Percentiles rank a stretch among this genome's conserved stretches.
Evolutionary conservation across 148 eudicot species (phyloP).

Genomic region (Limonium bicolor): DNA sequence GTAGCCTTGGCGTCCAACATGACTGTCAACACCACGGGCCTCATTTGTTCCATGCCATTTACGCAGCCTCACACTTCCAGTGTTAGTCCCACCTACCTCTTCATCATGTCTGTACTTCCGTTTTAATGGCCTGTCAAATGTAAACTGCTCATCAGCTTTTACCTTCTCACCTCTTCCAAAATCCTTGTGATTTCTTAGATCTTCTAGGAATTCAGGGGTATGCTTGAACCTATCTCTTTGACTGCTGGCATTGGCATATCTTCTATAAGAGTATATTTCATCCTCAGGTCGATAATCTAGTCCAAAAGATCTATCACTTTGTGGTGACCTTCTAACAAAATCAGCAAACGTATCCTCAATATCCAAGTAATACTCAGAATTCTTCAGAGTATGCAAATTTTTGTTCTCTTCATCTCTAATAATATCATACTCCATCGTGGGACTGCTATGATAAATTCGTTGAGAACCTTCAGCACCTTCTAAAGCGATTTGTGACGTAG

Average conservation of each 20-base stretch:
- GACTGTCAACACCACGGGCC: too few species aligned
- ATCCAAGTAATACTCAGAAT: constrained; percentile 17
- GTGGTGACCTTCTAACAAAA: constrained; percentile 12
- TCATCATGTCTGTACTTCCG: constrained; percentile 15
- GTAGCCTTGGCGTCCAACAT: constrained; percentile 12
- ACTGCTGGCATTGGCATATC: constrained; percentile 14
- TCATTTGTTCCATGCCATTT: constrained; percentile 2
- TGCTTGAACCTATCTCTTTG: constrained; percentile 15
- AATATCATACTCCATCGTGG: constrained; percentile 11
- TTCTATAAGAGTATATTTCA: constrained; percentile 12
- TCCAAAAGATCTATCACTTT: constrained; percentile 9
- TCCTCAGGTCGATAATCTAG: constrained; percentile 11
- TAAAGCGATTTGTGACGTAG: constrained; percentile 6
- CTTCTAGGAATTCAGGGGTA: constrained; percentile 10
- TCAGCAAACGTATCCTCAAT: constrained; percentile 13
- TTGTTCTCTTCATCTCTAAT: constrained; percentile 11
- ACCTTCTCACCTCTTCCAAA: constrained; percentile 6
- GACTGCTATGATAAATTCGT: constrained; percentile 7
- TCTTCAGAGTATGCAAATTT: constrained; percentile 6
- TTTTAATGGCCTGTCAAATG: constrained; percentile 11
- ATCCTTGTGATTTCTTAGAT: constrained; percentile 8
- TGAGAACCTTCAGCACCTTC: constrained; percentile 21
- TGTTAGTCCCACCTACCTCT: constrained; percentile 7
- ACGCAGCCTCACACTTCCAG: constrained; percentile 5
- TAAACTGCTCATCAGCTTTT: constrained; percentile 7